phyloP scores from a whole-genome alignment of 164 flowering plant species.

The Platanus orientalis region DNA sequence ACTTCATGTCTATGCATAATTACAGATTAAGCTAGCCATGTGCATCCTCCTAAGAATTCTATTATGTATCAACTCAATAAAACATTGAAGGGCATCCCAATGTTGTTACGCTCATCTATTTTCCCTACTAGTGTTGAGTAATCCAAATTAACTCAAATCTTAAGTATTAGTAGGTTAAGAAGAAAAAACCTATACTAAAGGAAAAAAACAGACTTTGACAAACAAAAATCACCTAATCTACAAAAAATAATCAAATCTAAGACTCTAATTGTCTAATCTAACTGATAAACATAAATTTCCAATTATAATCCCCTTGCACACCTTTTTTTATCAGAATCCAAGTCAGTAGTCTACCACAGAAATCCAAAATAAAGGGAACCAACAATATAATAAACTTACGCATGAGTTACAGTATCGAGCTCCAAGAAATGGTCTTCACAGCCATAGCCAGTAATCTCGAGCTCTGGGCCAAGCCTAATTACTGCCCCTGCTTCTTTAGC shows the following conservation, averaged over 20 bases:
- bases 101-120: too few species aligned
- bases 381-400: slow-evolving; percentile 39
- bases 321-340: background rate
- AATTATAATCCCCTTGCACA: background rate
- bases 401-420: slow-evolving; percentile 80
- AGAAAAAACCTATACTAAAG: background rate
- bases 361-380: background rate
- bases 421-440: slow-evolving; percentile 98
- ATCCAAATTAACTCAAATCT: too few species aligned
- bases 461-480: slow-evolving; percentile 94
- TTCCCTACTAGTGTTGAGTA: too few species aligned
- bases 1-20: too few species aligned
- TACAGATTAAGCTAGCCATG: too few species aligned
- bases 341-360: background rate
- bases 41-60: too few species aligned
- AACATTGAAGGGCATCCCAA: too few species aligned
- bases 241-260: background rate
- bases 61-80: too few species aligned
- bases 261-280: background rate
- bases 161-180: too few species aligned
- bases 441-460: slow-evolving; percentile 94
- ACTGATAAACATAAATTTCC: background rate
- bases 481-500: slow-evolving; percentile 82
- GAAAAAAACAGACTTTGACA: background rate
- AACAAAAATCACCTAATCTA: background rate